Evolutionary conservation across 495 filamentous ascomycete genomes (phyloP), one percentile per base, ranked within the genome.

Genomic region (Neurospora sp.): DNA sequence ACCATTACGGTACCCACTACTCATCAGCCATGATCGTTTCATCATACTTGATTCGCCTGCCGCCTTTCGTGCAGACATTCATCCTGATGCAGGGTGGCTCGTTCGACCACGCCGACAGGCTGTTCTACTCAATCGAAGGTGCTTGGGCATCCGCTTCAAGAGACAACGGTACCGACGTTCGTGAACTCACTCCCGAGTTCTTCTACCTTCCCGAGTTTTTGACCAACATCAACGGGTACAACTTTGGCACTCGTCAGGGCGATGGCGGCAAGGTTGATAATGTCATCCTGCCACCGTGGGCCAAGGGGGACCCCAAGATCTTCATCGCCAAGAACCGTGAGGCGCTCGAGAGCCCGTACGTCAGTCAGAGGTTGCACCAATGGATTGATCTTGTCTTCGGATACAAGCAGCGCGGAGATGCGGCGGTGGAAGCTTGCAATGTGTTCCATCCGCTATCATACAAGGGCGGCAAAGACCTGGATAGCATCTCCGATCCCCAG

Each of bases 21-120:
- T 98, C 96, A 28, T 98, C 96, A 6, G 96, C 96, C 24, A 99
- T 98, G 96, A 98, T 97, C 71, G 96, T 99, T 34, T 91, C 93
- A 38, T 97, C 94, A 0, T 99, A 97, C 78, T 87, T 99, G 59
- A 98, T 98, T 75, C 91, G 96, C 7, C 85, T 99, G 15, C 95
- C 97, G 74, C 96, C 96, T 0, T 99, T 98, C 80, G 94, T 97
- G 71, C 92, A 97, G 77, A 97, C 96, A 2, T 98, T 94, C 78
- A 87, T 98, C n/a, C 85, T 98, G n/a, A 87, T 98, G 9, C 96
- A 99, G 80, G 96, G 96, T 31, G 94, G 94, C n/a, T 93, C 84
- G 34, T 99, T 98, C 79, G 96, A 99, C 79, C 96, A 99, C 80
- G 92, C 96, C 8, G 96, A 98, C 77, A 89, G 96, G 45, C 86